Evolutionary conservation across 2,329 filamentous ascomycete genomes (phyloP).

Genomic region (Fusarium ambrosium): DNA sequence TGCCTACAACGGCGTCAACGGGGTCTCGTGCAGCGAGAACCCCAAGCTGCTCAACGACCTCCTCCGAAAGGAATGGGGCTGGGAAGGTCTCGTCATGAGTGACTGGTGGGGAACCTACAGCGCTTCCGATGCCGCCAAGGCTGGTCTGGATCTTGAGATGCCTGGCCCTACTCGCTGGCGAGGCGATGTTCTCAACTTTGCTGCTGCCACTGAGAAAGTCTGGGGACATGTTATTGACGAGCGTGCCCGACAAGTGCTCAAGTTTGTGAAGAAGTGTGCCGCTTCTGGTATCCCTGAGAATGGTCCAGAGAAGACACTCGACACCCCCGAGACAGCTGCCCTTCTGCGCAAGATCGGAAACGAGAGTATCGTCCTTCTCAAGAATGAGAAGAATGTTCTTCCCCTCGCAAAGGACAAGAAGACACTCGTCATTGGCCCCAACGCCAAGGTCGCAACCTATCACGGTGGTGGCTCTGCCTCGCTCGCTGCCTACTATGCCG

Average conservation of each 20-base stretch:
- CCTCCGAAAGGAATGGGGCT: slow-evolving; percentile 69
- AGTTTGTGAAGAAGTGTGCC: slow-evolving; percentile 70
- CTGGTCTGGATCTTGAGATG: slow-evolving; percentile 72
- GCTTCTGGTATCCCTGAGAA: slow-evolving; percentile 67
- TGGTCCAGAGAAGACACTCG: slow-evolving; percentile 64
- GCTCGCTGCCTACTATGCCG: slow-evolving; percentile 72
- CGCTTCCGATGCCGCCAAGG: slow-evolving; percentile 63
- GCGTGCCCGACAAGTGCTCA: slow-evolving; percentile 69
- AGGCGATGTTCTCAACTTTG: slow-evolving; percentile 65
- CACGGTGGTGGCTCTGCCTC: slow-evolving; percentile 77
- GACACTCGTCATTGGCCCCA: slow-evolving; percentile 69
- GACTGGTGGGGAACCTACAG: slow-evolving; percentile 72
- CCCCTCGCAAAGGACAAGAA: slow-evolving; percentile 74
- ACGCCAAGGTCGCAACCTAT: slow-evolving; percentile 68
- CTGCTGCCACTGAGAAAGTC: slow-evolving; percentile 69
- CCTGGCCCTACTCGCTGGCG: slow-evolving; percentile 67
- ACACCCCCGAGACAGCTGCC: slow-evolving; percentile 73
- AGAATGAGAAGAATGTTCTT: slow-evolving; percentile 75
- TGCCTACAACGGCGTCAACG: slow-evolving; percentile 71
- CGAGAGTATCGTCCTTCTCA: slow-evolving; percentile 79
- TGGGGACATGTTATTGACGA: slow-evolving; percentile 68
- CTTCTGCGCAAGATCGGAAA: slow-evolving; percentile 75
- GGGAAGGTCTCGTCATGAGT: slow-evolving; percentile 69
- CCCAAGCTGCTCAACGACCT: slow-evolving; percentile 63
- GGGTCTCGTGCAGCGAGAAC: slow-evolving; percentile 68